Evolutionary conservation across 179 eudicot genomes (phyloP).

Genomic region (Corrigiola litoralis): DNA sequence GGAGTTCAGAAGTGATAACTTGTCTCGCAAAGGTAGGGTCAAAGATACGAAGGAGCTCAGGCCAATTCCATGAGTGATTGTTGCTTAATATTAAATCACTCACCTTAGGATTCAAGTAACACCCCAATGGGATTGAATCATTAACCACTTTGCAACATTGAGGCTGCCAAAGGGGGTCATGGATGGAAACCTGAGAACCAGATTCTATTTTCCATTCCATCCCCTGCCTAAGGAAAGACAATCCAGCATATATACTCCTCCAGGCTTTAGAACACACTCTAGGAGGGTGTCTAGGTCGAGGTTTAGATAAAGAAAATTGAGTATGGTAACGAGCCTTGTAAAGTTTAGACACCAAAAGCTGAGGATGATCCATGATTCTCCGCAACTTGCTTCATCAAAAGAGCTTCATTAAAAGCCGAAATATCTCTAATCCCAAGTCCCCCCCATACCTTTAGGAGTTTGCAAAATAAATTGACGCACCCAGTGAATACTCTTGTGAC

Average conservation of each 20-base stretch:
- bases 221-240: too few species aligned
- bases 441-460: too few species aligned
- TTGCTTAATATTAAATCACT: background rate
- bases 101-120: background rate
- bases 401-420: background rate
- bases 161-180: background rate
- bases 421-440: too few species aligned
- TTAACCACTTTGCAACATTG: background rate
- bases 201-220: too few species aligned
- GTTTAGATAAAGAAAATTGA: background rate
- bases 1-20: background rate
- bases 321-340: background rate
- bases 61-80: background rate
- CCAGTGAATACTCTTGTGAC: too few species aligned
- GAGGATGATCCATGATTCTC: background rate
- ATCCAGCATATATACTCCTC: too few species aligned
- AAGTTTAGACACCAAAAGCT: background rate
- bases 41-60: background rate
- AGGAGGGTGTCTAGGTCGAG: background rate
- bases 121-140: background rate
- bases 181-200: too few species aligned
- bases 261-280: background rate
- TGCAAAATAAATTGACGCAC: too few species aligned
- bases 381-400: background rate
- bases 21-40: background rate